Evolutionary conservation across 495 filamentous ascomycete genomes (phyloP), one percentile per base, ranked within the genome.

Genomic region (Tuber calosporum): DNA sequence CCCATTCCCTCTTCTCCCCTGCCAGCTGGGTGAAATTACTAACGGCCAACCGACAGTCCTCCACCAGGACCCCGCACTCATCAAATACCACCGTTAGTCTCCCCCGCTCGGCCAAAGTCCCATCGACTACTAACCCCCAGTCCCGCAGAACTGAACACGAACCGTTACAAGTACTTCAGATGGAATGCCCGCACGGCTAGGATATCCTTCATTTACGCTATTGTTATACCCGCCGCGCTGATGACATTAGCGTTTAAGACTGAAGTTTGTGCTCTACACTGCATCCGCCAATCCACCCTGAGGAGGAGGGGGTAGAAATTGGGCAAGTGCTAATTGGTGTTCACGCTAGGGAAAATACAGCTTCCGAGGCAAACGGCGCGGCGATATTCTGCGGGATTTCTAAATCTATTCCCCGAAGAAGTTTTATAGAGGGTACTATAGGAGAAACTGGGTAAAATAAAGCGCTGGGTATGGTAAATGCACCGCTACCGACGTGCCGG

Each of bases 161-260:
- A 96, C 85, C 91, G 95, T 69, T 90, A 93, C 88, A 94, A 92
- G 84, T 96, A 93, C 88, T 99, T 97, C 87, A 88, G 92, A 80
- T 98, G 92, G 91, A 97, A 90, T 20, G 86, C 88, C 37, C 86
- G 91, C 77, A 95, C 93, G 66, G 93, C 91, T 37, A 88, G 88
- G 86, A 75, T 96, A 75, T 90, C 89, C 5, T 88, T 97, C 79
- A 81, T 89, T 42, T 97, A 93, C 83, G 86, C 90, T 72, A 83
- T 88, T 38, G 83, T 87, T 45, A 86, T 97, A 36, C 95, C 95
- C 8, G 81, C 83, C 41, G 83, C 90, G 43, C 58, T 97, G 70
- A 89, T 88, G 43, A 89, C 89, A 74, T 69, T 94, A 45, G 92
- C 87, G 30, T 96, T 89, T 79, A 86, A 85, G 73, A 92, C 88